phyloP scores from a whole-genome alignment of 1,139 yeast species.

The Hyphopichia khmerensis region DNA sequence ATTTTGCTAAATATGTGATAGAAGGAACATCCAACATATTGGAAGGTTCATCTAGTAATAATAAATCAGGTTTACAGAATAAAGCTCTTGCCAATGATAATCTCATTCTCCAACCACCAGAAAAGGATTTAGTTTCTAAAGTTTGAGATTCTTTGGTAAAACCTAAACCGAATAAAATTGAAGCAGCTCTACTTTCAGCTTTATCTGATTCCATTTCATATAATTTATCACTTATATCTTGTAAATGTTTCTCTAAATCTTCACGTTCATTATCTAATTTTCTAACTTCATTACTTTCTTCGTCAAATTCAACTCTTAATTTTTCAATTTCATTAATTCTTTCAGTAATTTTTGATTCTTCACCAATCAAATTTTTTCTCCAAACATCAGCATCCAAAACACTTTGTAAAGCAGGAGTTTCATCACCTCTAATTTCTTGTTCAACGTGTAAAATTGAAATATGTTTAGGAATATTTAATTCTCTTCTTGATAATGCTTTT shows the following conservation, averaged over 20 bases:
- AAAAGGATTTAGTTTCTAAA: constrained; percentile 81
- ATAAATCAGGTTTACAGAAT: constrained; percentile 93
- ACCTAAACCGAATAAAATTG: constrained; percentile 90
- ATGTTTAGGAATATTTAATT: constrained; percentile 88
- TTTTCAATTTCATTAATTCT: constrained; percentile 73
- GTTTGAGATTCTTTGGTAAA: constrained; percentile 86
- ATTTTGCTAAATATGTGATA: constrained; percentile 86
- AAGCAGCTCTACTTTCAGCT: constrained; percentile 96
- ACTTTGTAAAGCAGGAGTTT: constrained; percentile 83
- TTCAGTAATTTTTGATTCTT: constrained; percentile 71
- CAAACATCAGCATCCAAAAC: constrained; percentile 98
- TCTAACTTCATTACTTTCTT: constrained; percentile 74
- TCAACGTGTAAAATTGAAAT: constrained; percentile 95
- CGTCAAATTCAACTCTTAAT: constrained; percentile 71
- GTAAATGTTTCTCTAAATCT: constrained; percentile 75
- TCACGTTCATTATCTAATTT: constrained; percentile 86
- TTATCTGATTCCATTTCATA: constrained; percentile 94
- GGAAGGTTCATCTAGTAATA: constrained; percentile 95
- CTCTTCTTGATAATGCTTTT: constrained; percentile 90
- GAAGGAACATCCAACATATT: constrained; percentile 99
- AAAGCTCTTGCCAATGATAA: constrained; percentile 95
- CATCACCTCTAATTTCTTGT: constrained; percentile 95
- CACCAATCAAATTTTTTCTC: constrained; percentile 84
- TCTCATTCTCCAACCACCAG: constrained; percentile 99
- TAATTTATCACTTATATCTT: constrained; percentile 77